These are phyloP conservation scores for Datura wrightii DNA, from an alignment of 257 asterid species.

Conservation along the genomic window DNA sequence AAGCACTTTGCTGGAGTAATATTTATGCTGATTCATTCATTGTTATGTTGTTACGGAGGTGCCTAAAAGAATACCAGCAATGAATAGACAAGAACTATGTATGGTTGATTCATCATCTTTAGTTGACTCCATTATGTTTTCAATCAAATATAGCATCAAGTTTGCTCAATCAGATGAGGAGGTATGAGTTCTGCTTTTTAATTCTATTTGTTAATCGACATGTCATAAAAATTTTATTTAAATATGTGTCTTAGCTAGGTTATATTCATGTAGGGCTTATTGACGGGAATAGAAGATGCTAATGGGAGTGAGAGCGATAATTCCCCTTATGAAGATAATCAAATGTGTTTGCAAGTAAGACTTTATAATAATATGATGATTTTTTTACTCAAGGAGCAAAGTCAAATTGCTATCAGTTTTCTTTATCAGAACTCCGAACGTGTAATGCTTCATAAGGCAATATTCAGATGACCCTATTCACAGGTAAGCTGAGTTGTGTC, in stretches of 20 bases:
- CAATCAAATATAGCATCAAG: constrained; percentile 52
- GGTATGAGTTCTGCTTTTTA: constrained; percentile 39
- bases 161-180: constrained; percentile 49
- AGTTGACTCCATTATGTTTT: constrained; percentile 53
- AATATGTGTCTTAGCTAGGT: constrained; percentile 13
- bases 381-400: neutral
- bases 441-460: neutral
- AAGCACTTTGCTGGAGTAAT: neutral
- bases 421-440: neutral
- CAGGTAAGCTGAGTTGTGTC: neutral
- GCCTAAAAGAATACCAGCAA: constrained; percentile 33
- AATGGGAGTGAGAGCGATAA: constrained; percentile 36
- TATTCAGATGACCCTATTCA: constrained; percentile 1
- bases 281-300: constrained; percentile 37
- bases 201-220: neutral
- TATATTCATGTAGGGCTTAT: constrained; percentile 41
- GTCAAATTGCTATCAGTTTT: neutral
- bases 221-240: neutral
- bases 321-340: constrained; percentile 56
- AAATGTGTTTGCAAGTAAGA: constrained; percentile 63
- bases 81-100: constrained; percentile 34
- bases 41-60: constrained; percentile 40
- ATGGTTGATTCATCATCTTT: constrained; percentile 33
- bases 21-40: neutral
- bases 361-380: neutral